These are phyloP conservation scores for Wallacemonas sp. DNA, from an alignment of 208 protist species.

Conservation along the genomic window DNA sequence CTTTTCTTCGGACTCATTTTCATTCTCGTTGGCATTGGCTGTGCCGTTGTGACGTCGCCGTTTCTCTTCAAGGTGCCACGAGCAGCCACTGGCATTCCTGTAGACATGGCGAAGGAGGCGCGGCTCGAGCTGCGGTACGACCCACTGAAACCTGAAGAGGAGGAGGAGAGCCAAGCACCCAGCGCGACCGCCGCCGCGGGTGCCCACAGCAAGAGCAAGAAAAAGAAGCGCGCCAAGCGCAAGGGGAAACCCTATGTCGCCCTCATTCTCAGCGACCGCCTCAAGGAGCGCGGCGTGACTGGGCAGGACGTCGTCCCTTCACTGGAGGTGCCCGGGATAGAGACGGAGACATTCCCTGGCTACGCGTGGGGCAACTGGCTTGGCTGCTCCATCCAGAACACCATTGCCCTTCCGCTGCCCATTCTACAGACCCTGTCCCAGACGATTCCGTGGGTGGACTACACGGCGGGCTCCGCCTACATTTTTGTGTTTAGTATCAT, in stretches of 20 bases:
- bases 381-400: slow-evolving; percentile 72
- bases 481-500: slow-evolving; percentile 78
- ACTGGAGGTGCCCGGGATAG: slow-evolving; percentile 40
- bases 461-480: slow-evolving; percentile 49
- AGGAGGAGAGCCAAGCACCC: background rate
- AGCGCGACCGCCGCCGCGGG: background rate
- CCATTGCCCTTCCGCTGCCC: slow-evolving; percentile 72
- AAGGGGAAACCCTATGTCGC: slow-evolving; percentile 41
- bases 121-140: slow-evolving; percentile 7
- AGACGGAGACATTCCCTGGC: slow-evolving; percentile 56
- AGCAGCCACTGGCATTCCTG: slow-evolving; percentile 4
- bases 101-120: slow-evolving; percentile 12
- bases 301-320: slow-evolving; percentile 52
- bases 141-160: background rate
- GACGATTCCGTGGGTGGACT: slow-evolving; percentile 57
- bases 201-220: slow-evolving; percentile 11
- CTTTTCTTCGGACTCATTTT: slow-evolving; percentile 25
- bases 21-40: slow-evolving; percentile 20
- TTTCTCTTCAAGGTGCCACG: slow-evolving; percentile 7
- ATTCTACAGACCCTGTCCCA: slow-evolving; percentile 57
- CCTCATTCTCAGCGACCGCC: slow-evolving; percentile 55
- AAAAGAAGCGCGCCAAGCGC: slow-evolving; percentile 7
- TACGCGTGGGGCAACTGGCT: slow-evolving; percentile 55
- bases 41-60: slow-evolving; percentile 6
- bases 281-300: slow-evolving; percentile 38